Base-by-base conservation (phyloP, 2,329 filamentous ascomycete genomes). In the Fusarium euwallaceae region DNA sequence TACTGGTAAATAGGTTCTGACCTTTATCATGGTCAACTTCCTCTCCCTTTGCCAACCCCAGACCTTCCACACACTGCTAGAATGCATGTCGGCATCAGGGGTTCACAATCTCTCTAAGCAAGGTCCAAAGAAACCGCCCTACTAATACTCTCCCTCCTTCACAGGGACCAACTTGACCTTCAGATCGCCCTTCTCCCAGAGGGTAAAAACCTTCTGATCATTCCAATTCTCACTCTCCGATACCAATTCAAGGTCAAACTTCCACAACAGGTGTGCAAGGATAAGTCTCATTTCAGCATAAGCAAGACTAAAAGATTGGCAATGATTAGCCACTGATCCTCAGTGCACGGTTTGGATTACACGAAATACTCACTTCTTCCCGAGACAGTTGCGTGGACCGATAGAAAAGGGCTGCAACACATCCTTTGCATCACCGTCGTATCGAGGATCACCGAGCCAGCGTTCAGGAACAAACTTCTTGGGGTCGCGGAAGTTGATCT, bases 261-360 rank as follows among this genome's bases (percentile, higher is more conserved):
- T 60, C 56, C 56, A 60, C 20, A 60, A 4, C 11, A 60, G 36
- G 36, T 41, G 56, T 16, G 36, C 34, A 39, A 60, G 56, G 14
- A 60, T 60, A 17, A 60, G 4, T 16, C 56, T 60, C 56, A 60
- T 60, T 60, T 60, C 56, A 22, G 56, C 56, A 60, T 60, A 60
- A 2, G 56, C 56, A 7, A 60, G 56, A 41, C 56, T 60, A 4
- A 14, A 14, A 11, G 0, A 60, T 2, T 16, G 11, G 9, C 4
- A 11, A 27, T 4, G 1, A 14, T 60, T 60, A 60, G 56, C 24
- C 4, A 20, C 36, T 24, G 2, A 0, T 6, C 14, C 22, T 60
- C 11, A 16, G 4, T 41, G 6, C 22, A 1, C 2, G 6, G 8
- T n/a, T 51, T 27, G 4, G 22, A 4, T 20, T 32, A n/a, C 27